A percentile compares a stretch with the other conserved stretches of the same genome.
phyloP scores from a whole-genome alignment of 1,139 yeast species.

The Nakaseomyces glabratus region DNA sequence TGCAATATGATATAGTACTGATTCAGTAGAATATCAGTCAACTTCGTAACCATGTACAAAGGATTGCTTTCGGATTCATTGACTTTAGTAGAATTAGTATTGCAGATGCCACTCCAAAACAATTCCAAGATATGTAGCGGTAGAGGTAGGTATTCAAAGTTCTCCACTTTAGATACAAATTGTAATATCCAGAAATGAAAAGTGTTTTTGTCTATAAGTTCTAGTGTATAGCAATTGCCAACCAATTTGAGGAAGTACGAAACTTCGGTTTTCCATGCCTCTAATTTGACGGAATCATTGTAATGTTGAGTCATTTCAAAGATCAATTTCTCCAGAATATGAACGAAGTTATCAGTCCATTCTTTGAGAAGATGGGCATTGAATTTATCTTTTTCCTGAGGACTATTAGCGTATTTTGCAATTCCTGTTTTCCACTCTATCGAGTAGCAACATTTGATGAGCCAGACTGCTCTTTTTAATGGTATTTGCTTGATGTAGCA shows the following conservation, averaged over 20 bases:
- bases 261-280: constrained; percentile 45
- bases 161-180: constrained; percentile 43
- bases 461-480: constrained; percentile 74
- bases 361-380: constrained; percentile 67
- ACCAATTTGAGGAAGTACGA: constrained; percentile 51
- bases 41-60: constrained; percentile 45
- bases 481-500: constrained; percentile 63
- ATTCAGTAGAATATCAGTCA: constrained; percentile 47
- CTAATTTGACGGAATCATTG: constrained; percentile 24
- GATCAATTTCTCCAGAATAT: constrained; percentile 24
- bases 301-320: constrained; percentile 27
- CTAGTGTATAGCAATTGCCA: constrained; percentile 59
- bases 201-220: constrained; percentile 50
- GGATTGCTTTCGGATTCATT: constrained; percentile 10
- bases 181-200: constrained; percentile 58
- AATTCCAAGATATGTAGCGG: constrained; percentile 51
- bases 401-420: constrained; percentile 37
- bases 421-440: constrained; percentile 67
- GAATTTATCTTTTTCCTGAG: constrained; percentile 24
- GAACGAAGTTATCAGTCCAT: constrained; percentile 54
- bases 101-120: constrained; percentile 58
- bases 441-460: constrained; percentile 75
- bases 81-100: constrained; percentile 1
- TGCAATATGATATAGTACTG: constrained; percentile 29
- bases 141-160: constrained; percentile 39